Evolutionary conservation across 2,329 filamentous ascomycete genomes (phyloP), one percentile per base, ranked within the genome.

Genomic region (Ophiostoma tasmaniense): DNA sequence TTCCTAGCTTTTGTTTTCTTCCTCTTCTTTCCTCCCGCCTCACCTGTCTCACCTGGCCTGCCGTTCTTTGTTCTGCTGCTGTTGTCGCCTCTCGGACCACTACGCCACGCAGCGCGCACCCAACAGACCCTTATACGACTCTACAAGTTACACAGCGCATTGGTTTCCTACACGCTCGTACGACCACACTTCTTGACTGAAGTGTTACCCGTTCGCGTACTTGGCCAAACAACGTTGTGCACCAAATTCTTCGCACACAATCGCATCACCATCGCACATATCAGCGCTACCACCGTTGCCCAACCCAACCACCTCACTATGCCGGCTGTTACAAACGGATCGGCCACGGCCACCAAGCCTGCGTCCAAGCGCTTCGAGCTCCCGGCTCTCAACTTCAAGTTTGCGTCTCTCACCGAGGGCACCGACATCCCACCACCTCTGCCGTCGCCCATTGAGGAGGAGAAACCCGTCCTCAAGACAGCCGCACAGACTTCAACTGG

Each of bases 361-460:
- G 64, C 67, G 22, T 22, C 62, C 65, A 77, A 76, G 70, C 75
- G 76, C 28, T 87, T 88, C 72, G 83, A 87, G 78, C 81, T 88
- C 70, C 85, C 85, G 10, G 82, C 81, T 64, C 80, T 88, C 71
- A 79, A 87, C 72, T 81, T 88, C 78, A 82, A 86, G 73, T 86
- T 87, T 73, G 81, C 82, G 70, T 85, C 82, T 64, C 79, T 88
- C 75, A 87, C 85, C 61, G 85, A 87, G 55, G 85, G 85, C 68
- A 88, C 85, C 75, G 75, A 85, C 74, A 88, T 88, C 72, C 85
- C 85, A 61, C 83, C 85, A 37, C 85, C 85, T 30, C 80, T 79
- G 64, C 84, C 84, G 22, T 87, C 85, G 65, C 85, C 85, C 64
- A 77, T 82, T 67, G 77, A 80, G 73, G 82, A 84, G 75, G 79